phyloP scores from a whole-genome alignment of 371 early-diverging fungal species.

The Lichtheimia ornata region DNA sequence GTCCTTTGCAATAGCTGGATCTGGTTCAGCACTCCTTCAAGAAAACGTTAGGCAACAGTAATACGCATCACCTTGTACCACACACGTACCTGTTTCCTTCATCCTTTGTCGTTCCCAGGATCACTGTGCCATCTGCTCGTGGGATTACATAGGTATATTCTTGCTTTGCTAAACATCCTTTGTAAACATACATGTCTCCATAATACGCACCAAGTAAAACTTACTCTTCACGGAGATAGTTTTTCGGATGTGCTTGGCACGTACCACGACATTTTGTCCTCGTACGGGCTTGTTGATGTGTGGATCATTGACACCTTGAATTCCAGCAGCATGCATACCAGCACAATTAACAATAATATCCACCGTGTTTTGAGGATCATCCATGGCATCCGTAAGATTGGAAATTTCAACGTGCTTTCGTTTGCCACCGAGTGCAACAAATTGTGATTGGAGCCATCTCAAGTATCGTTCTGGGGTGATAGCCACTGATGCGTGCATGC shows the following conservation, averaged over 20 bases:
- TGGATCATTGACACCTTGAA: conserved; percentile 67
- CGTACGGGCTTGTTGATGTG: conserved; percentile 56
- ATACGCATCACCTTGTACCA: too few species aligned
- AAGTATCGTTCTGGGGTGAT: conserved; percentile 65
- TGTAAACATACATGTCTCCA: background rate
- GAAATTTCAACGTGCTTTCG: conserved; percentile 25
- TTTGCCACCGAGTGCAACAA: conserved; percentile 57
- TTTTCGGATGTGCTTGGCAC: conserved; percentile 62
- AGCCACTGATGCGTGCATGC: conserved; percentile 20
- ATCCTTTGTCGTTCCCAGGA: conserved; percentile 78
- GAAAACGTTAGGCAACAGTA: too few species aligned
- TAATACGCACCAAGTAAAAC: background rate
- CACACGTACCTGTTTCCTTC: conserved; percentile 52
- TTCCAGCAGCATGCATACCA: conserved; percentile 55
- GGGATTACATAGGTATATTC: conserved; percentile 74
- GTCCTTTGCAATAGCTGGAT: conserved; percentile 16
- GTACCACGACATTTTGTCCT: conserved; percentile 69
- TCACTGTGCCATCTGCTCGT: conserved; percentile 70
- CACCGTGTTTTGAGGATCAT: conserved; percentile 18
- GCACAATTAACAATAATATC: conserved; percentile 73
- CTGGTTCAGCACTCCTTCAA: background rate
- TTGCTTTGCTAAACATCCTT: conserved; percentile 10
- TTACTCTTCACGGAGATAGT: conserved; percentile 43
- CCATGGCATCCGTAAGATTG: conserved; percentile 38
- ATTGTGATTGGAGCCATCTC: conserved; percentile 57